A percentile compares a stretch with the other conserved stretches of the same genome.
phyloP scores from a whole-genome alignment of 2,329 filamentous ascomycete genomes.

The Diplodia corticola region DNA sequence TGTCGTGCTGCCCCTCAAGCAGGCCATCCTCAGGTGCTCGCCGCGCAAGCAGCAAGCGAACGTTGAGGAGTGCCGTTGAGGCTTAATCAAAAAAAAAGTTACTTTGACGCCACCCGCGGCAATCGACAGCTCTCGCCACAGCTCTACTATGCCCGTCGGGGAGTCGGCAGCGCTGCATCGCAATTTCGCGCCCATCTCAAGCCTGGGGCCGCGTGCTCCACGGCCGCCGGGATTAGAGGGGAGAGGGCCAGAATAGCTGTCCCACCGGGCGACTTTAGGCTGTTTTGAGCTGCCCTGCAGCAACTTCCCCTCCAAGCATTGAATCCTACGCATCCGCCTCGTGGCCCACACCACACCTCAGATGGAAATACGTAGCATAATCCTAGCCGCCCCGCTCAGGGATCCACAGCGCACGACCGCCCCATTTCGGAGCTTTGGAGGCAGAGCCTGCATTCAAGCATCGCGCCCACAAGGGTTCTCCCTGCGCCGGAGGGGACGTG shows the following conservation, averaged over 20 bases:
- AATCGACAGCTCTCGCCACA: not conserved
- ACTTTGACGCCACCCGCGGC: not conserved
- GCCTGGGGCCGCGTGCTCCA: slow-evolving; percentile 1
- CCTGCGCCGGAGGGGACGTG: not conserved
- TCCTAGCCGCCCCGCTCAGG: not conserved
- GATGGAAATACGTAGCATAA: not conserved
- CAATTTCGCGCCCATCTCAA: slow-evolving; percentile 16
- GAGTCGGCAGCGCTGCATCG: not conserved
- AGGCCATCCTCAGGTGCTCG: not conserved
- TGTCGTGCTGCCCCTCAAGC: not conserved
- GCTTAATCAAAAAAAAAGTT: not conserved
- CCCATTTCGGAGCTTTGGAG: not conserved
- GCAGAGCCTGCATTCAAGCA: not conserved
- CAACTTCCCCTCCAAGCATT: not conserved
- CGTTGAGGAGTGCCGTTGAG: not conserved
- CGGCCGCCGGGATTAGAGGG: slow-evolving; percentile 7
- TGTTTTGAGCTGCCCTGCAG: not conserved
- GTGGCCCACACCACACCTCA: not conserved
- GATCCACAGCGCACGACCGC: not conserved
- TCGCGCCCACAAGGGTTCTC: not conserved
- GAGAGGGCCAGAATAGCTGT: not conserved
- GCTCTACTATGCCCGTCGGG: not conserved
- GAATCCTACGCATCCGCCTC: slow-evolving; percentile 3
- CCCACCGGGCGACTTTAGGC: slow-evolving; percentile 6
- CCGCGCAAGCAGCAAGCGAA: not conserved